These are phyloP conservation scores for Spinellus fusiger DNA, from an alignment of 192 early-diverging fungal genomes.

Conservation along the genomic window DNA sequence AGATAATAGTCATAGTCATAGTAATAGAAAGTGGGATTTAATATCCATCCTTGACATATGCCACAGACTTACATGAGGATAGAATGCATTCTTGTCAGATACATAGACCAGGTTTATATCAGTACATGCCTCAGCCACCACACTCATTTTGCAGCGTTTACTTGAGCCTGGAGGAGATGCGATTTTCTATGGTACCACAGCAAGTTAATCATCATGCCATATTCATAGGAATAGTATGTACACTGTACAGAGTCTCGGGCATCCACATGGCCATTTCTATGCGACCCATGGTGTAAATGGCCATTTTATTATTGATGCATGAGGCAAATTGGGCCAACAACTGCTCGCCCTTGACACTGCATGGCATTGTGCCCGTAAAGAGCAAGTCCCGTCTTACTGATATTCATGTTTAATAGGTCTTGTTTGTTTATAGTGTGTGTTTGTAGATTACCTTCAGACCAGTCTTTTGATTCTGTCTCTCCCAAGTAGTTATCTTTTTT, in stretches of 20 bases:
- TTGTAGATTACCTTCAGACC: conserved; percentile 17
- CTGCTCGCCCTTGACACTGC: conserved; percentile 24
- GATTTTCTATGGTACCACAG: conserved; percentile 5
- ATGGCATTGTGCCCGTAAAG: conserved; percentile 32
- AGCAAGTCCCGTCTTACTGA: conserved; percentile 26
- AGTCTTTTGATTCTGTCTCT: conserved; percentile 9
- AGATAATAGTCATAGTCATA: neutral
- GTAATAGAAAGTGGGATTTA: neutral
- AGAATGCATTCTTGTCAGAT: conserved; percentile 2
- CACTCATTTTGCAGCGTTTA: conserved; percentile 29
- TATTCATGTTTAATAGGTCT: neutral
- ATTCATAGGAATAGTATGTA: conserved; percentile 3
- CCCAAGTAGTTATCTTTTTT: conserved; percentile 22
- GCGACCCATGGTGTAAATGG: conserved; percentile 29
- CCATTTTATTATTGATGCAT: conserved; percentile 32
- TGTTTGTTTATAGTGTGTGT: neutral
- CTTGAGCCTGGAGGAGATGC: conserved; percentile 10
- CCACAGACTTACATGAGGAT: conserved; percentile 25
- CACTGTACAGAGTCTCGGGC: conserved; percentile 13
- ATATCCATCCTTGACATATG: neutral
- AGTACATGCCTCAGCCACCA: conserved; percentile 25
- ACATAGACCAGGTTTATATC: conserved; percentile 9
- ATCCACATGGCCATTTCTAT: conserved; percentile 36
- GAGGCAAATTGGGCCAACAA: conserved; percentile 26
- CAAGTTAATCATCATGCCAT: neutral